These are phyloP conservation scores for Irpex sp. DNA, from an alignment of 1,284 basidiomycete species.

Conservation along the genomic window DNA sequence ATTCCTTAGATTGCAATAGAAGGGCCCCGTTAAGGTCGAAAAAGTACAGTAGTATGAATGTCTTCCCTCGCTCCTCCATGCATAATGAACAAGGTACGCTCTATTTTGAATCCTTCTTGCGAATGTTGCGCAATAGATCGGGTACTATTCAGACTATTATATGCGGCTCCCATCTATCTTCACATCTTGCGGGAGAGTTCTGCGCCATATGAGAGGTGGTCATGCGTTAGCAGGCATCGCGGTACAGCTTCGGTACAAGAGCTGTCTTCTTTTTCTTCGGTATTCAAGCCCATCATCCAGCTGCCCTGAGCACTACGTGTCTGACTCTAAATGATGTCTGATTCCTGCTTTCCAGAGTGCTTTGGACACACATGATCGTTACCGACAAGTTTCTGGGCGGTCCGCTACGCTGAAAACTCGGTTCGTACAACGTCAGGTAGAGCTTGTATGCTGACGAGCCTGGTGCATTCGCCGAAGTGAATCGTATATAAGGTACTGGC, in stretches of 20 bases:
- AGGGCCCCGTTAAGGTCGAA: no score
- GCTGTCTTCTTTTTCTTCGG: constrained; percentile 4
- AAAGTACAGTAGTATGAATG: no score
- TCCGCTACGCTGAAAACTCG: constrained; percentile 7
- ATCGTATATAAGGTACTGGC: not conserved
- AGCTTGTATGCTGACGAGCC: not conserved
- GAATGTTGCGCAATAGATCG: no score
- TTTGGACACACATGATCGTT: not conserved
- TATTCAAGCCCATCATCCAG: not conserved
- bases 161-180: not conserved
- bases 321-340: no score
- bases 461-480: not conserved
- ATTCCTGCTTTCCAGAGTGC: not conserved
- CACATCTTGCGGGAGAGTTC: not conserved
- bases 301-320: not conserved
- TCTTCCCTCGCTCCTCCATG: no score
- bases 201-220: not conserved
- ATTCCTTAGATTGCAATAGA: no score
- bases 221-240: constrained; percentile 1
- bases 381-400: not conserved
- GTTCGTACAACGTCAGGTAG: not conserved
- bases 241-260: constrained; percentile 8
- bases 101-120: no score
- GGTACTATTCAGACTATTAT: not conserved
- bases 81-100: no score